A percentile compares a stretch with the other conserved stretches of the same genome.
Conservation (phyloP, 768 basidiomycete species). For the Filobasidium wieringae region DNA sequence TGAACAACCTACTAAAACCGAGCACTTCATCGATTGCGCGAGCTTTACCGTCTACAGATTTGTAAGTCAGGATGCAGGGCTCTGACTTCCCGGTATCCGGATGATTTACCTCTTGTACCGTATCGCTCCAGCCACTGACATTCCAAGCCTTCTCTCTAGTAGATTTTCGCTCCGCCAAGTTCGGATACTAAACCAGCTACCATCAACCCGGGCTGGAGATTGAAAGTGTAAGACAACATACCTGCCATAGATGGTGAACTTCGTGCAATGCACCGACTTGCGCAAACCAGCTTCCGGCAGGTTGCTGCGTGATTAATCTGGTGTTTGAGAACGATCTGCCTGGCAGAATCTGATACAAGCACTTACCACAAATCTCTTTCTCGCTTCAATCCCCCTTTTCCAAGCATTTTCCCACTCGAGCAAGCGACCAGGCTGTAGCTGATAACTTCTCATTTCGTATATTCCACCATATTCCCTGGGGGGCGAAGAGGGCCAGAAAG, state of each 20-base stretch:
- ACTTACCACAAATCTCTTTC: constrained; percentile 67
- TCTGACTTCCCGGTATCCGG: not conserved
- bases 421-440: constrained; percentile 70
- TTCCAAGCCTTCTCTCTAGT: constrained; percentile 84
- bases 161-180: constrained; percentile 65
- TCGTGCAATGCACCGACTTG: constrained; percentile 43
- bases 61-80: constrained; percentile 33
- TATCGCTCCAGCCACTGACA: constrained; percentile 88
- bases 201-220: not conserved
- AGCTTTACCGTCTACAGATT: constrained; percentile 63
- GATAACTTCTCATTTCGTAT: constrained; percentile 82
- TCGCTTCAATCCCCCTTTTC: constrained; percentile 88
- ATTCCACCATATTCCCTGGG: constrained; percentile 77
- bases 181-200: constrained; percentile 7
- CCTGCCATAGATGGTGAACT: constrained; percentile 97
- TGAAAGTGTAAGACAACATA: constrained; percentile 30
- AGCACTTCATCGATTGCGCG: constrained; percentile 72
- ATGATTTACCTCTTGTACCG: constrained; percentile 67
- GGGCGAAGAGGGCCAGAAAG: constrained; percentile 82
- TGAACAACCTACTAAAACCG: constrained; percentile 50
- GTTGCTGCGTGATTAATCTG: constrained; percentile 20
- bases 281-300: constrained; percentile 37
- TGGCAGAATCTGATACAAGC: constrained; percentile 68
- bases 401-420: constrained; percentile 93
- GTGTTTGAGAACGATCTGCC: not conserved